phyloP scores from a whole-genome alignment of 805 yeast species.

The Yarrowia phangngaensis region DNA sequence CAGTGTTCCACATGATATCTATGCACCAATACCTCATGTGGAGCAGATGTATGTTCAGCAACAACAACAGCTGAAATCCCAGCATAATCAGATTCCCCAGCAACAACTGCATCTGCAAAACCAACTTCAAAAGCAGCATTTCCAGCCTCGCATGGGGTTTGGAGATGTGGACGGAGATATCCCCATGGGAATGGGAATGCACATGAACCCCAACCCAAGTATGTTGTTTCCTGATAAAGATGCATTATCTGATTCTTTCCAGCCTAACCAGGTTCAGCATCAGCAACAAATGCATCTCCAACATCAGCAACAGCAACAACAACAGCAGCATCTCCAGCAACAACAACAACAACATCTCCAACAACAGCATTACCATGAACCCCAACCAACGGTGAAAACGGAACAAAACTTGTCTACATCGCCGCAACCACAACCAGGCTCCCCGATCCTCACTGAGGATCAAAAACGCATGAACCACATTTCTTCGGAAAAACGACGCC shows the following conservation, averaged over 20 bases:
- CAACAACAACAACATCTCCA: constrained; percentile 22
- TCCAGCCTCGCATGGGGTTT: constrained; percentile 19
- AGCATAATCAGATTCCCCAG: constrained; percentile 9
- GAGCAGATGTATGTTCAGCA: constrained; percentile 21
- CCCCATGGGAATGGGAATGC: constrained; percentile 9
- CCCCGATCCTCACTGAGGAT: constrained; percentile 36
- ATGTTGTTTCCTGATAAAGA: constrained; percentile 24
- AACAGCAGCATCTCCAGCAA: constrained; percentile 20
- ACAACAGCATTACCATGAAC: constrained; percentile 2
- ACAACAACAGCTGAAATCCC: constrained; percentile 12
- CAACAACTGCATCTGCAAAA: not conserved
- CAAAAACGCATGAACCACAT: constrained; percentile 43
- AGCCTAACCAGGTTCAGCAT: too few species aligned
- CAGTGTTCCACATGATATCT: constrained; percentile 15
- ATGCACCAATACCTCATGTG: constrained; percentile 11
- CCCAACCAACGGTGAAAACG: constrained; percentile 43
- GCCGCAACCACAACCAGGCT: constrained; percentile 10
- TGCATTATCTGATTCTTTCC: constrained; percentile 15
- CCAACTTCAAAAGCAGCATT: constrained; percentile 1
- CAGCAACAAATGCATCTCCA: constrained; percentile 24
- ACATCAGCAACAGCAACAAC: constrained; percentile 26
- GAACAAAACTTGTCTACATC: constrained; percentile 11
- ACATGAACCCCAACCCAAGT: constrained; percentile 21
- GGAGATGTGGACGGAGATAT: constrained; percentile 20
- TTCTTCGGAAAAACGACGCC: constrained; percentile 42